phyloP scores from a whole-genome alignment of 2,329 filamentous ascomycete species.

The Dactylellina haptotyla region DNA sequence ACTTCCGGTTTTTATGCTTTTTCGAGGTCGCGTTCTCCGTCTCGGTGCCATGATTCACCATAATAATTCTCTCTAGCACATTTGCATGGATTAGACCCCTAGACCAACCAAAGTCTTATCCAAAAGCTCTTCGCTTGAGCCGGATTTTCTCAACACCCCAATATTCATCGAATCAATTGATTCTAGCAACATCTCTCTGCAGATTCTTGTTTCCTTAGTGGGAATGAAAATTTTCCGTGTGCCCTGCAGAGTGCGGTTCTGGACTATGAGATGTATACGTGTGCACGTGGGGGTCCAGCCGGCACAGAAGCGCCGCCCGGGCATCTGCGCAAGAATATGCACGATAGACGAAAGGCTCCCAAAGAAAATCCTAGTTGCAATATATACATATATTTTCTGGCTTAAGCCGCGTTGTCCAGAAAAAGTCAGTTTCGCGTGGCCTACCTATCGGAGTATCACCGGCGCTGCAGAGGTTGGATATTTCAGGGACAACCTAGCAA shows the following conservation, averaged over 20 bases:
- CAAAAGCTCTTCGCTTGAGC: too few relatives aligned
- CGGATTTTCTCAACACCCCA: not conserved
- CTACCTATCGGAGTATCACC: constrained; percentile 33
- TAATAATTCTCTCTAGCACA: not conserved
- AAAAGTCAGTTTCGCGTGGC: constrained; percentile 18
- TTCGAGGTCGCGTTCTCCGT: not conserved
- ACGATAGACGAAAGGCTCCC: not conserved
- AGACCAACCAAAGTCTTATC: too few relatives aligned
- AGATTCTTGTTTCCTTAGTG: not conserved
- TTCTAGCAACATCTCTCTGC: not conserved
- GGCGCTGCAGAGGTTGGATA: constrained; percentile 10
- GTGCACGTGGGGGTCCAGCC: constrained; percentile 30
- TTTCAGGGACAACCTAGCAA: constrained; percentile 1
- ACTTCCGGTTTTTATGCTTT: not conserved
- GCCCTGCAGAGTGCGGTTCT: constrained; percentile 29
- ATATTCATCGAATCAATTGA: not conserved
- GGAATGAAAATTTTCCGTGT: constrained; percentile 13
- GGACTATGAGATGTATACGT: constrained; percentile 18
- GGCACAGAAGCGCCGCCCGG: constrained; percentile 26
- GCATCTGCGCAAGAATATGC: constrained; percentile 7
- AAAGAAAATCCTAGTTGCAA: not conserved
- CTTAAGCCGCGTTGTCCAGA: constrained; percentile 23
- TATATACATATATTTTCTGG: not conserved
- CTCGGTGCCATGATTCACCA: not conserved
- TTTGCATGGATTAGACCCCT: too few relatives aligned